These are phyloP conservation scores for Nakaseomyces bracarensis DNA, from an alignment of 1,139 yeast species.

Conservation along the genomic window DNA sequence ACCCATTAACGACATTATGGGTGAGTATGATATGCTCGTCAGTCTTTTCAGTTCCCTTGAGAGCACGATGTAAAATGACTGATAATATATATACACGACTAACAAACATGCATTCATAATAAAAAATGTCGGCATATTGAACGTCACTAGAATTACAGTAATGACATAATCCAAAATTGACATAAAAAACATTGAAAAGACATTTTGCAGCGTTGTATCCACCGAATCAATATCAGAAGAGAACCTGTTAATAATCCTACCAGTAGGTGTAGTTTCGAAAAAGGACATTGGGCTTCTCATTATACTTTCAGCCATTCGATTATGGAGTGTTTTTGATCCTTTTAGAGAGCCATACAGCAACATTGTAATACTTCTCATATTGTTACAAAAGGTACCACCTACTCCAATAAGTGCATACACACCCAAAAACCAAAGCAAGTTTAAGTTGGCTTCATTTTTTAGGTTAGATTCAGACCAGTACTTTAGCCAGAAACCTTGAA, in stretches of 20 bases:
- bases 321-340: conserved; percentile 56
- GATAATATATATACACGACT: conserved; percentile 45
- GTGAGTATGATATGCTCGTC: conserved; percentile 45
- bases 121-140: conserved; percentile 45
- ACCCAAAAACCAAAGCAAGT: conserved; percentile 46
- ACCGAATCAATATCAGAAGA: conserved; percentile 61
- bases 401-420: conserved; percentile 52
- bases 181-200: conserved; percentile 40
- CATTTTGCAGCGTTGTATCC: conserved; percentile 46
- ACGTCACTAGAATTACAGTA: conserved; percentile 44
- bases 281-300: conserved; percentile 67
- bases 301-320: conserved; percentile 53
- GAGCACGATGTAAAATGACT: conserved; percentile 43
- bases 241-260: conserved; percentile 63
- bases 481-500: conserved; percentile 51
- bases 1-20: conserved; percentile 56
- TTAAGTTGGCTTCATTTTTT: conserved; percentile 40
- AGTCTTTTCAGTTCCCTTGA: conserved; percentile 52
- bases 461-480: conserved; percentile 50
- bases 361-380: conserved; percentile 46
- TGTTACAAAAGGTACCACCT: conserved; percentile 42
- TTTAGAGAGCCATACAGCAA: conserved; percentile 57
- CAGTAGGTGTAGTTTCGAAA: conserved; percentile 73
- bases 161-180: conserved; percentile 39
- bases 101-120: conserved; percentile 38